Evolutionary conservation across 2,329 filamentous ascomycete genomes (phyloP), one percentile per base, ranked within the genome.

Genomic region (Nothophaeocryptopus gaeumannii): DNA sequence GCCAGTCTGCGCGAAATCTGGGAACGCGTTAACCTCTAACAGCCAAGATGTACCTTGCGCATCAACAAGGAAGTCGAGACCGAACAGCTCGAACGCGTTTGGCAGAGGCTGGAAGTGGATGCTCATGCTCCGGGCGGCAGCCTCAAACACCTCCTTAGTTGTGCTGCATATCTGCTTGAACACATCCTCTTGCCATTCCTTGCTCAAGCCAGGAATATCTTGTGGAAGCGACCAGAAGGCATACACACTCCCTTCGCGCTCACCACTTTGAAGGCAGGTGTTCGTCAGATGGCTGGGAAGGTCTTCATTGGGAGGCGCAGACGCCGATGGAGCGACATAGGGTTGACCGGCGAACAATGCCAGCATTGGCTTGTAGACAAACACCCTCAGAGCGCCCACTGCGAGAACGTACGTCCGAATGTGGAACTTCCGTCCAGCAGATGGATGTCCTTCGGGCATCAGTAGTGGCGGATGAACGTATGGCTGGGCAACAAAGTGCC

Each of bases 401-500:
- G 89, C 88, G 51, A 96, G 79, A 16, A 96, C 88, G 70, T 99
- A 99, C 1, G 87, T 89, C 38, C 93, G 80, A 64, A 99, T 89
- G 72, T 99, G 93, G 73, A 97, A 99, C 71, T 99, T 99, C 56
- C 87, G 82, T 53, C 78, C 75, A 29, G 79, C 79, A 32, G 58
- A 59, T 12, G 74, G 26, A 75, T 78, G 2, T 75, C 77, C 12
- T 10, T 44, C 36, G 1, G 64, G 57, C 15, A 92, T 74, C 10
- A 96, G 78, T 3, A 97, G 80, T 0, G 92, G 91, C 1, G 86
- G 88, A 68, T 95, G 82, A 62, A 99, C 92, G 70, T 99, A 99
- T 1, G 89, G 89, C 70, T 99, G 93, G 5, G 87, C 91, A 63
- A 97, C 84, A 73, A 99, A 99, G 73, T 99, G 92, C 51, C 93